These are phyloP conservation scores for Ceratocystis papillata DNA, from an alignment of 2,329 filamentous ascomycete genomes.

Conservation along the genomic window DNA sequence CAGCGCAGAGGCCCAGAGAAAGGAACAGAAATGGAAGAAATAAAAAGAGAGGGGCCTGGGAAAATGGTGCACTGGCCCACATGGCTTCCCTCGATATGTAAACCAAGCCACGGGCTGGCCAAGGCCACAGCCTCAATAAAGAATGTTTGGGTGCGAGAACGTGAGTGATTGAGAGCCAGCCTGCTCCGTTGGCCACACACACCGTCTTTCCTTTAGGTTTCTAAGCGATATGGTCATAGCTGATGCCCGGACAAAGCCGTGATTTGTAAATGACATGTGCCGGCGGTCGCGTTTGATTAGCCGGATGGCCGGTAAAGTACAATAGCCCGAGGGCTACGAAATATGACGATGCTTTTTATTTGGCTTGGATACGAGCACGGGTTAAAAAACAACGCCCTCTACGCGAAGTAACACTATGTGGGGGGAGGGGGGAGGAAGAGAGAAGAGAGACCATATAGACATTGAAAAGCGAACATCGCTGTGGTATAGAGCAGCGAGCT, in stretches of 20 bases:
- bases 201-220: neutral
- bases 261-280: neutral
- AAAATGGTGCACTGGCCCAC: neutral
- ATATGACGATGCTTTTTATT: neutral
- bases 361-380: neutral
- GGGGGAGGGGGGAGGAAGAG: neutral
- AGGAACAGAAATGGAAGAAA: neutral
- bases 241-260: neutral
- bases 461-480: neutral
- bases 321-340: neutral
- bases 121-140: neutral
- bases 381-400: neutral
- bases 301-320: neutral
- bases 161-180: neutral
- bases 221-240: constrained; percentile 10
- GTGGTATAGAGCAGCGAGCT: neutral
- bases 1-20: neutral
- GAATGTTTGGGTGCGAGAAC: too few species aligned
- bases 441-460: neutral
- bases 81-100: neutral
- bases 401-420: neutral
- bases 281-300: neutral
- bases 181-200: neutral
- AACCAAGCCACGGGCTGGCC: neutral
- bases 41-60: neutral